These are phyloP conservation scores for Panicum virgatum DNA, from an alignment of 202 grass and related monocot species.

Conservation along the genomic window DNA sequence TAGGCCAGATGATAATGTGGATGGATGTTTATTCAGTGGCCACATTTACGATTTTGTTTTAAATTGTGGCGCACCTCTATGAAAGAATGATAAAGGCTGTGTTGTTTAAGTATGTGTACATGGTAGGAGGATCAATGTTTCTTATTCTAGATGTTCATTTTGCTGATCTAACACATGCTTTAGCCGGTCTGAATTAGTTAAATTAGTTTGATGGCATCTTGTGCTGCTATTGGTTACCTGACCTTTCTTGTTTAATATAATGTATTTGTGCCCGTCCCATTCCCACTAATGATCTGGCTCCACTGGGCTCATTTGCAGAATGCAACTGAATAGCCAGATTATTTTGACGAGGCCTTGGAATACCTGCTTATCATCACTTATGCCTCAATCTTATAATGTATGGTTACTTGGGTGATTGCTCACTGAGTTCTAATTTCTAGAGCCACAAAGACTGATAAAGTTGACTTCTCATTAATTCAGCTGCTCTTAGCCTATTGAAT, in stretches of 20 bases:
- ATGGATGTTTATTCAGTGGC: neutral
- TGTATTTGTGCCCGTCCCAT: neutral
- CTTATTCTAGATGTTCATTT: neutral
- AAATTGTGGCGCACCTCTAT: neutral
- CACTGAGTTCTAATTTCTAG: conserved; percentile 2
- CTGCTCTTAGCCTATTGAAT: neutral
- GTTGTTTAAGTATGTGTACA: conserved; percentile 1
- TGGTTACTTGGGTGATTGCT: neutral
- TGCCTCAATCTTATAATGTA: neutral
- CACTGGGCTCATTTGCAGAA: neutral
- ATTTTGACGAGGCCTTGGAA: neutral
- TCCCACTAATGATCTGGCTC: neutral
- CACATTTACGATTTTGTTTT: neutral
- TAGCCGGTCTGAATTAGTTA: neutral
- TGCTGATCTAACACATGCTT: neutral
- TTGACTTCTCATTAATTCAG: neutral
- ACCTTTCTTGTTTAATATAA: neutral
- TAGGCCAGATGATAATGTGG: too few species aligned
- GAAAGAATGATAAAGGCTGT: conserved; percentile 4
- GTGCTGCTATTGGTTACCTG: neutral
- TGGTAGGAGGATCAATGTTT: neutral
- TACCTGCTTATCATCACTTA: neutral
- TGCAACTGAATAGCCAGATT: neutral
- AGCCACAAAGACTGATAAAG: neutral
- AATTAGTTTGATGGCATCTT: neutral